These are phyloP conservation scores for Podila epigama DNA, from an alignment of 192 early-diverging fungal species.

Conservation along the genomic window DNA sequence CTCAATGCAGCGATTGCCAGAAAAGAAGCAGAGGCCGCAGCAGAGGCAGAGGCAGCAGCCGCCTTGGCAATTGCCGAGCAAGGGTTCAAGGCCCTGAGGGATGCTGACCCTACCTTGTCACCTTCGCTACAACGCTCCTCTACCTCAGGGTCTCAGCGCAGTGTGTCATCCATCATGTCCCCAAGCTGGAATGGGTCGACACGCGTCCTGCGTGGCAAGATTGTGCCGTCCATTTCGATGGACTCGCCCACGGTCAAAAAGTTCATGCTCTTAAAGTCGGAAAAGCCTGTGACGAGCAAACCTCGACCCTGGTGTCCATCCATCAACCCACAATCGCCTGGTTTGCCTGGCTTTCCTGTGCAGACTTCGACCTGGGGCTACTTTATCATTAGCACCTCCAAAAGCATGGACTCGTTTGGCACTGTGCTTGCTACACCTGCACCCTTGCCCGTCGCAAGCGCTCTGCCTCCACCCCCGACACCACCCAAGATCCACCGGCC, in stretches of 20 bases:
- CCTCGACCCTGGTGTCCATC: constrained; percentile 42
- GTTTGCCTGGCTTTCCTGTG: constrained; percentile 37
- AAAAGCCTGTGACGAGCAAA: constrained; percentile 16
- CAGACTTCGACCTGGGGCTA: constrained; percentile 40
- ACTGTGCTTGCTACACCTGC: constrained; percentile 26
- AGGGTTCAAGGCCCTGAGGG: not conserved
- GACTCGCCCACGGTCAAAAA: constrained; percentile 24
- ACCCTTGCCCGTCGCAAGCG: constrained; percentile 1
- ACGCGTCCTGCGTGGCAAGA: constrained; percentile 24
- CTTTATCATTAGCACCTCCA: constrained; percentile 14
- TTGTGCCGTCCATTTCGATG: constrained; percentile 30
- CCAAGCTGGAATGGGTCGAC: constrained; percentile 12
- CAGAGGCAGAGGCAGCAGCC: constrained; percentile 17
- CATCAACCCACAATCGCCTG: constrained; percentile 7
- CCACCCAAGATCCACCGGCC: constrained; percentile 22
- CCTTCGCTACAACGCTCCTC: constrained; percentile 8
- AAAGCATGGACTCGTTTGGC: constrained; percentile 11
- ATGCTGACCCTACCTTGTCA: not conserved
- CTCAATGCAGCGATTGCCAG: constrained; percentile 2
- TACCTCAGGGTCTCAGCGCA: constrained; percentile 2
- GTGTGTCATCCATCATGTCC: not conserved
- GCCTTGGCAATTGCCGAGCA: constrained; percentile 7
- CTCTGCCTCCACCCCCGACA: constrained; percentile 1
- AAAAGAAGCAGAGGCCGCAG: constrained; percentile 12
- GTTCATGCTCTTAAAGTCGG: constrained; percentile 30